Evolutionary conservation across 2,329 filamentous ascomycete genomes (phyloP).

Genomic region (Fusarium hainanense): DNA sequence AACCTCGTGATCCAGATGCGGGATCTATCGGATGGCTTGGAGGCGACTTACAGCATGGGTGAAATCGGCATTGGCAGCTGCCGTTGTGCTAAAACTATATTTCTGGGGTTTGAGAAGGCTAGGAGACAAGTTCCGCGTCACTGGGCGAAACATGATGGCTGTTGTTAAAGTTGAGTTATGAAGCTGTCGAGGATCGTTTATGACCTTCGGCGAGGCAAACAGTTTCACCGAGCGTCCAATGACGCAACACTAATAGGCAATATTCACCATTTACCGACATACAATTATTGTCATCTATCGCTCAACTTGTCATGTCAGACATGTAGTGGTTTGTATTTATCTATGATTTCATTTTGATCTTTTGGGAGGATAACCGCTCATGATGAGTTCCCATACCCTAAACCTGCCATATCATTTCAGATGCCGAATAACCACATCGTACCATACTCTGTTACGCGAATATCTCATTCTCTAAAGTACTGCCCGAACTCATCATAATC

Average conservation of each 20-base stretch:
- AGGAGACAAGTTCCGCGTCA: background rate
- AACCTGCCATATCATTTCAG: background rate
- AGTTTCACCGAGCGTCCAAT: conserved; percentile 15
- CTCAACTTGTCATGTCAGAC: accelerated
- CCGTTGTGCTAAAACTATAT: conserved; percentile 52
- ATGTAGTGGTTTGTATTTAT: background rate
- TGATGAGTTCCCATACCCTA: background rate
- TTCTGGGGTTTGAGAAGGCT: conserved; percentile 18
- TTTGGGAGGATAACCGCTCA: background rate
- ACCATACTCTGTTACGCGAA: background rate
- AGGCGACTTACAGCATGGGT: conserved; percentile 56
- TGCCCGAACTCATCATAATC: background rate
- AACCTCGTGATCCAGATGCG: conserved; percentile 13
- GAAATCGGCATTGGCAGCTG: conserved; percentile 54
- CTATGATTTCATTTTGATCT: background rate
- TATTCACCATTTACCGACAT: background rate
- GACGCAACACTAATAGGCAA: background rate
- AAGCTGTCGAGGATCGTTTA: background rate
- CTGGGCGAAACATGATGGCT: conserved; percentile 31
- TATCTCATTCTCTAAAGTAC: background rate
- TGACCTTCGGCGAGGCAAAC: conserved; percentile 7
- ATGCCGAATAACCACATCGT: background rate
- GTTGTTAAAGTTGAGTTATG: conserved; percentile 7
- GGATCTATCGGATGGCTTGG: conserved; percentile 7
- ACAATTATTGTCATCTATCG: accelerated